Conservation (phyloP, 192 early-diverging fungal species). For the Backusella circina region DNA sequence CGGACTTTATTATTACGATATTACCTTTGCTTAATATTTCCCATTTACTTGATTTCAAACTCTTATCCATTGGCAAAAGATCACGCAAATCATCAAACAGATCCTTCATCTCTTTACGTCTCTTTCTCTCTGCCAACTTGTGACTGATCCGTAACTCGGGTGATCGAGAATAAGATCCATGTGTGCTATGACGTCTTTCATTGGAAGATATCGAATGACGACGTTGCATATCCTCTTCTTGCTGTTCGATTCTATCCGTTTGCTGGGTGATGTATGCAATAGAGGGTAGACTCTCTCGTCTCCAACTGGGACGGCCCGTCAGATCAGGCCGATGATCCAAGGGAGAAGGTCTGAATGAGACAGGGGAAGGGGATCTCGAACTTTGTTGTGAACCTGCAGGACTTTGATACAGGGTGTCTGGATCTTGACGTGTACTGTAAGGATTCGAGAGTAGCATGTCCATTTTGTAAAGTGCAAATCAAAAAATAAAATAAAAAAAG, state of each 20-base stretch:
- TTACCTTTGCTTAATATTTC: constrained; percentile 86
- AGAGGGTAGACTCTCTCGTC: constrained; percentile 44
- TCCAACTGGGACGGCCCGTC: constrained; percentile 28
- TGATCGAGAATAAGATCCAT: constrained; percentile 63
- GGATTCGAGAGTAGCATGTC: constrained; percentile 2
- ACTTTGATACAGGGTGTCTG: neutral
- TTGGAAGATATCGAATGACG: constrained; percentile 22
- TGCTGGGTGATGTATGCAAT: constrained; percentile 15
- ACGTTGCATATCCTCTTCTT: neutral
- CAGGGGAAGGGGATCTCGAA: constrained; percentile 13
- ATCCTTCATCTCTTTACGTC: constrained; percentile 89
- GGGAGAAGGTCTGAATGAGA: constrained; percentile 18
- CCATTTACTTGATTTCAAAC: constrained; percentile 85
- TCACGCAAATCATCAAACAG: constrained; percentile 84
- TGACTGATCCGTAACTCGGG: constrained; percentile 83
- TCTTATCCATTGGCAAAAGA: constrained; percentile 73
- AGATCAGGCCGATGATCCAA: constrained; percentile 40
- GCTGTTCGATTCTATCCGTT: neutral
- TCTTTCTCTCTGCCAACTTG: constrained; percentile 83
- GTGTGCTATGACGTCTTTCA: constrained; percentile 3
- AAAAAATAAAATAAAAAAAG: neutral
- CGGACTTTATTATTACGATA: neutral
- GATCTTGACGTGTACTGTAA: neutral
- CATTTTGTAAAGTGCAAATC: neutral
- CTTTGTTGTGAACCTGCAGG: neutral